Conservation (phyloP, 148 eudicot species). For the Euryodendron excelsum region DNA sequence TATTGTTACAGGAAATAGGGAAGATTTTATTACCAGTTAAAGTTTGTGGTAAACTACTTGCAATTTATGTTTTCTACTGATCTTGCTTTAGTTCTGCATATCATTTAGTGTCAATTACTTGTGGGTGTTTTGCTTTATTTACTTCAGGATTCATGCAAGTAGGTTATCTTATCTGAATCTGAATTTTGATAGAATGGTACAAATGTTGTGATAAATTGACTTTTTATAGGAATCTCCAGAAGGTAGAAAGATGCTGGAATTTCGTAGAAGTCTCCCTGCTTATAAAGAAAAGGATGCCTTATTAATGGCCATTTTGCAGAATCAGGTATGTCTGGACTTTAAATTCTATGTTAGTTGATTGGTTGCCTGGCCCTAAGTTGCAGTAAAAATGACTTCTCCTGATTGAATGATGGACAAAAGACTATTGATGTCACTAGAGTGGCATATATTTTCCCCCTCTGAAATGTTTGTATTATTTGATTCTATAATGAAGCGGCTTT, state of each 20-base stretch:
- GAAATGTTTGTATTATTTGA: not conserved
- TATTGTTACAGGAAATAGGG: not conserved
- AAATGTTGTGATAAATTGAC: conserved; percentile 15
- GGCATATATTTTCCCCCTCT: not conserved
- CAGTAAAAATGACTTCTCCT: not conserved
- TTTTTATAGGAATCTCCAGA: conserved; percentile 67
- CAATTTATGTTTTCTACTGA: not conserved
- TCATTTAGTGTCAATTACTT: not conserved
- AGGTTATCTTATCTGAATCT: not conserved
- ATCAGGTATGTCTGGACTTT: conserved; percentile 53
- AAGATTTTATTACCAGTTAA: not conserved
- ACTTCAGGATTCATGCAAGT: not conserved
- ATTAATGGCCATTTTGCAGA: conserved; percentile 59
- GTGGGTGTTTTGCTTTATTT: not conserved
- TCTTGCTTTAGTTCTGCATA: not conserved
- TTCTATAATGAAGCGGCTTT: not conserved
- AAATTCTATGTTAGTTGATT: conserved; percentile 5
- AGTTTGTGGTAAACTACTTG: not conserved
- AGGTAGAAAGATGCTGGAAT: conserved; percentile 74
- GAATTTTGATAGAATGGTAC: conserved; percentile 4
- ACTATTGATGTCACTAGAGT: not conserved
- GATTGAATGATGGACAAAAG: conserved; percentile 9
- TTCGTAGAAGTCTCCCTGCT: conserved; percentile 86
- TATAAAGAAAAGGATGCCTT: conserved; percentile 82
- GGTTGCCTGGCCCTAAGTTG: not conserved